Evolutionary conservation across 805 yeast genomes (phyloP).

Genomic region (Maudiozyma saulgeensis): DNA sequence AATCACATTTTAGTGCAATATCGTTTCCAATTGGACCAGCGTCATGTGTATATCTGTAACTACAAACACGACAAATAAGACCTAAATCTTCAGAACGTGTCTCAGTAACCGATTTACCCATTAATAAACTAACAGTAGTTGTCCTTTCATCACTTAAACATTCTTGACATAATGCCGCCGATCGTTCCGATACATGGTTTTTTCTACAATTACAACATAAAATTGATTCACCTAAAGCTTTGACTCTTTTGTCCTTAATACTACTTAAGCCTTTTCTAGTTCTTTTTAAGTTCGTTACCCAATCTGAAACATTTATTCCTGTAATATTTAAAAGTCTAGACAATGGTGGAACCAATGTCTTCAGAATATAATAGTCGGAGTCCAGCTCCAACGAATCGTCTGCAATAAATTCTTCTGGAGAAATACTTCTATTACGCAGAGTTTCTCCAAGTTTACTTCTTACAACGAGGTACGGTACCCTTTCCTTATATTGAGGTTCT

Average conservation of each 20-base stretch:
- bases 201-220: slow-evolving; percentile 31
- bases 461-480: slow-evolving; percentile 79
- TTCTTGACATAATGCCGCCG: slow-evolving; percentile 9
- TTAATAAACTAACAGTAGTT: slow-evolving; percentile 13
- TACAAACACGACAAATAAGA: slow-evolving; percentile 32
- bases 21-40: slow-evolving; percentile 24
- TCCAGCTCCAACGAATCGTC: slow-evolving; percentile 45
- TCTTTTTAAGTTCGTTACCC: slow-evolving; percentile 68
- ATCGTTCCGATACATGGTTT: slow-evolving; percentile 20
- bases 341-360: slow-evolving; percentile 81
- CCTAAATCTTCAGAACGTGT: slow-evolving; percentile 18
- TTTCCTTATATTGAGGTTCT: slow-evolving; percentile 79
- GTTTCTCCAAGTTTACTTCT: slow-evolving; percentile 46
- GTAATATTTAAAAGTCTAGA: slow-evolving; percentile 72
- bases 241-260: slow-evolving; percentile 3
- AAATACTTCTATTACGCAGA: slow-evolving; percentile 65
- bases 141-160: slow-evolving; percentile 1
- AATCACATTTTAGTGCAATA: slow-evolving; percentile 36
- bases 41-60: slow-evolving; percentile 19
- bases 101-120: slow-evolving; percentile 5
- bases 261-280: slow-evolving; percentile 3
- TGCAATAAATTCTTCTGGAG: slow-evolving; percentile 65
- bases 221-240: slow-evolving; percentile 6
- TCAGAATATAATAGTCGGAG: slow-evolving; percentile 73
- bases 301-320: slow-evolving; percentile 68